Evolutionary conservation across 108 stramenopile species (phyloP).

Genomic region (Fistulifera solaris): DNA sequence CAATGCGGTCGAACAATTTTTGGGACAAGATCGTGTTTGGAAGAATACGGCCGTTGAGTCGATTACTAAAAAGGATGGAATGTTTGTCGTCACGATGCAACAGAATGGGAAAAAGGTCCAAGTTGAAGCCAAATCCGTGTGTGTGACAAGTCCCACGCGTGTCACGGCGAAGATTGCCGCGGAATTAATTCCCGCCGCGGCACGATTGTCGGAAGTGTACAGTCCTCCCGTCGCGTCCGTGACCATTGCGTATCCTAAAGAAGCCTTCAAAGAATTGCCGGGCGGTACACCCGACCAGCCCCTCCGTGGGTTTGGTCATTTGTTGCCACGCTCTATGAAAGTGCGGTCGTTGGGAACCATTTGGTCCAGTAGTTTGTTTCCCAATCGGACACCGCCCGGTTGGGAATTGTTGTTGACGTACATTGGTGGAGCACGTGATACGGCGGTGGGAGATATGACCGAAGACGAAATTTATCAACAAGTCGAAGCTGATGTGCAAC

Average conservation of each 20-base stretch:
- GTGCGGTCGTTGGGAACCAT: slow-evolving; percentile 88
- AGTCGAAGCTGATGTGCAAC: slow-evolving; percentile 80
- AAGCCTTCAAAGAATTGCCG: slow-evolving; percentile 76
- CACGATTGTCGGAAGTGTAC: slow-evolving; percentile 76
- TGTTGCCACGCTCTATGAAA: slow-evolving; percentile 81
- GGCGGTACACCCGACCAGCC: slow-evolving; percentile 64
- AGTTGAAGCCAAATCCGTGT: slow-evolving; percentile 55
- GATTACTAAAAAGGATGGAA: slow-evolving; percentile 20
- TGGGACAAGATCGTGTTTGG: slow-evolving; percentile 65
- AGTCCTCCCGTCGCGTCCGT: slow-evolving; percentile 91
- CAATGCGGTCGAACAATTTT: slow-evolving; percentile 54
- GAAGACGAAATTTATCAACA: slow-evolving; percentile 80
- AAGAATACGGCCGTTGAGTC: slow-evolving; percentile 43
- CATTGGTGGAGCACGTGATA: slow-evolving; percentile 93
- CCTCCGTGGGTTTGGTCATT: slow-evolving; percentile 86
- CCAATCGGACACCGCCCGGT: slow-evolving; percentile 78
- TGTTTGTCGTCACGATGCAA: slow-evolving; percentile 63
- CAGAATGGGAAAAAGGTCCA: slow-evolving; percentile 39
- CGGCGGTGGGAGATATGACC: slow-evolving; percentile 68
- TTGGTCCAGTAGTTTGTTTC: slow-evolving; percentile 92
- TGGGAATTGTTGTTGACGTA: slow-evolving; percentile 89
- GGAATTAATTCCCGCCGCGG: slow-evolving; percentile 70
- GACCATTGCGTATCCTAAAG: slow-evolving; percentile 88
- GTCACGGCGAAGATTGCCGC: slow-evolving; percentile 35
- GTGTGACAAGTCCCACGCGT: slow-evolving; percentile 66